Conservation (phyloP, 2,329 filamentous ascomycete genomes). For the Sphaerulina vaccinii region DNA sequence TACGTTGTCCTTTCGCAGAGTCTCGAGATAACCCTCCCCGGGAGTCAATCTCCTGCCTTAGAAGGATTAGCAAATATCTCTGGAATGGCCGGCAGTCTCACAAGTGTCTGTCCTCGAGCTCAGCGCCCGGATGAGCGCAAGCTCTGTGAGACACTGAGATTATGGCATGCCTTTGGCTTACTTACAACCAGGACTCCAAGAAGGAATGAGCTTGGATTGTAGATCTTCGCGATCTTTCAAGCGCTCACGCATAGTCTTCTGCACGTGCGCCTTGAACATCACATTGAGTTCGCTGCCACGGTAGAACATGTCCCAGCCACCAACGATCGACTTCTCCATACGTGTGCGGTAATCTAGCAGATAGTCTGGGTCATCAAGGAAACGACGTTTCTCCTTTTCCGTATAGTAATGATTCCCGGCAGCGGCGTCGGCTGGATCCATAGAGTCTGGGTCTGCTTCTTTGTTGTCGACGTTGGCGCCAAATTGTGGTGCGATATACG, state of each 20-base stretch:
- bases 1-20: slow-evolving; percentile 32
- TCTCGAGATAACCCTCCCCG: slow-evolving; percentile 42
- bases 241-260: slow-evolving; percentile 50
- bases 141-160: too few relatives aligned
- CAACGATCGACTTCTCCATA: slow-evolving; percentile 31
- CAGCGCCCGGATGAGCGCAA: too few relatives aligned
- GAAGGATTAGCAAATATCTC: too few relatives aligned
- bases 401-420: slow-evolving; percentile 32
- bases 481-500: slow-evolving; percentile 37
- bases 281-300: slow-evolving; percentile 18
- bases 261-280: slow-evolving; percentile 22
- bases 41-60: slow-evolving; percentile 61
- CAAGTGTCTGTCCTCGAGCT: too few relatives aligned
- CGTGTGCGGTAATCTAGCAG: slow-evolving; percentile 38
- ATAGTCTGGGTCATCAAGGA: slow-evolving; percentile 34
- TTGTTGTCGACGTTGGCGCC: slow-evolving; percentile 26
- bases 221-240: slow-evolving; percentile 57
- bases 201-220: slow-evolving; percentile 57
- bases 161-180: too few relatives aligned
- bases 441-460: slow-evolving; percentile 23
- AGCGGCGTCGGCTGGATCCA: slow-evolving; percentile 20
- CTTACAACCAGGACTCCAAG: slow-evolving; percentile 65
- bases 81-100: too few relatives aligned
- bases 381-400: slow-evolving; percentile 34
- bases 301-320: slow-evolving; percentile 29